These are phyloP conservation scores for Stropharia rugosoannulata DNA, from an alignment of 768 basidiomycete genomes.

Conservation along the genomic window DNA sequence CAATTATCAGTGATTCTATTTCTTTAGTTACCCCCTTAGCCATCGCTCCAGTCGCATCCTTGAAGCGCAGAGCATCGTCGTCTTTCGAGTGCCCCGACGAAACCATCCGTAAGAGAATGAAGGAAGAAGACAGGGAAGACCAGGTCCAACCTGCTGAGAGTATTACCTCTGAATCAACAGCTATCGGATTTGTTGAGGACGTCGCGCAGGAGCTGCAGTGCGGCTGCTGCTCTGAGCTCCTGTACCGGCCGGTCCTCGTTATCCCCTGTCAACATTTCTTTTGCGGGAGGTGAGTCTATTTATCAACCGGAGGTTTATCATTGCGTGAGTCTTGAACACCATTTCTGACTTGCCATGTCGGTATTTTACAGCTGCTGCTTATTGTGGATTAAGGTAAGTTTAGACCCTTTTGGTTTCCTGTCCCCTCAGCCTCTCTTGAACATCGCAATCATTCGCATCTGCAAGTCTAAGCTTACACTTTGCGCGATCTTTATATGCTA, in stretches of 20 bases:
- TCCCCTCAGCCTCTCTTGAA: neutral
- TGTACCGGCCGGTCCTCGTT: conserved; percentile 81
- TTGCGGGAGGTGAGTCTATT: conserved; percentile 74
- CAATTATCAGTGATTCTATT: conserved; percentile 5
- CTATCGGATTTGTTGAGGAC: conserved; percentile 50
- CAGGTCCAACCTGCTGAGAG: conserved; percentile 2
- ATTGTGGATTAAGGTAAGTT: conserved; percentile 82
- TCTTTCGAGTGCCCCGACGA: conserved; percentile 53
- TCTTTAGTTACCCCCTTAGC: conserved; percentile 7
- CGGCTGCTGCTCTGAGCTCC: conserved; percentile 81
- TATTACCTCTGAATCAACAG: conserved; percentile 8
- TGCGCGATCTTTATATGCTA: neutral
- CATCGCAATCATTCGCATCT: too few relatives aligned
- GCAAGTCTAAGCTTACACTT: too few relatives aligned
- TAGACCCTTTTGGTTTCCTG: conserved; percentile 11
- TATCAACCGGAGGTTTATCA: neutral
- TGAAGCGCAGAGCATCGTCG: conserved; percentile 64
- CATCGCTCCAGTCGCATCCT: conserved; percentile 15
- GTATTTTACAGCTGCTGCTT: conserved; percentile 60
- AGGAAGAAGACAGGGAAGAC: conserved; percentile 35
- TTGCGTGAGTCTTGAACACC: neutral
- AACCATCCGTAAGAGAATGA: conserved; percentile 59
- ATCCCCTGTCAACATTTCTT: conserved; percentile 89
- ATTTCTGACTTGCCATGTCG: neutral
- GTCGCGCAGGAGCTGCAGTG: conserved; percentile 78